Base-by-base conservation (phyloP, 2,329 filamentous ascomycete genomes). In the Catunica adiposa region DNA sequence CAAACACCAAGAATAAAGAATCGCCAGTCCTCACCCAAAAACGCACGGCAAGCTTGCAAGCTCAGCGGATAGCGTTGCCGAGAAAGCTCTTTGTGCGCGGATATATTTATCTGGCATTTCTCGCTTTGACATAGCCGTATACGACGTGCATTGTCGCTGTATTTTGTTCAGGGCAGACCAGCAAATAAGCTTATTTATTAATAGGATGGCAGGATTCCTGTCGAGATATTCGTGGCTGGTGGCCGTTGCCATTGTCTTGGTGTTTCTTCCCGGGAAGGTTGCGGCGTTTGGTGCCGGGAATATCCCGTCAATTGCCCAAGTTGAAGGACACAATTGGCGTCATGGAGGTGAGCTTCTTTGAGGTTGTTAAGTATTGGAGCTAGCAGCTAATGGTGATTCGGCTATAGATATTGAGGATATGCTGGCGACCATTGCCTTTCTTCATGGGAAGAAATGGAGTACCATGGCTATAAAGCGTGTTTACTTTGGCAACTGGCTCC, bases 401-500 rank as follows among this genome's bases (percentile, higher is more conserved):
- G 14, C 26, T 34, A 7, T 56, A 77, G 84, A 89, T 65, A 88
- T 89, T 60, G 84, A 89, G 71, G 86, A 90, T 67, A 81, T 86
- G 70, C 79, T 92, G 63, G 84, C 86, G 67, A 85, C 80, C 4
- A 70, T 90, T 61, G 79, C 83, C 29, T 89, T 87, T 63, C 75
- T 90, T 57, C 77, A 83, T 60, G 86, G 86, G 57, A 86, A 89
- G 66, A 90, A 90, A 71, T 92, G 86, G 86, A 86, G 84, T 1
- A 80, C 80, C 14, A 82, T 86, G 73, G 79, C 86, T 69, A 76
- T 90, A 54, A 84, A 84, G 69, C 76, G 85, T 56, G 82, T 83
- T 29, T 90, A 89, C 69, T 90, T 90, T 71, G 86, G 86, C 57
- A 92, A 92, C 68, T 92, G 86, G 86, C 72, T 90, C 42, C 78